These are phyloP conservation scores for Clonostachys rhizophaga DNA, from an alignment of 2,329 filamentous ascomycete species.

Conservation along the genomic window DNA sequence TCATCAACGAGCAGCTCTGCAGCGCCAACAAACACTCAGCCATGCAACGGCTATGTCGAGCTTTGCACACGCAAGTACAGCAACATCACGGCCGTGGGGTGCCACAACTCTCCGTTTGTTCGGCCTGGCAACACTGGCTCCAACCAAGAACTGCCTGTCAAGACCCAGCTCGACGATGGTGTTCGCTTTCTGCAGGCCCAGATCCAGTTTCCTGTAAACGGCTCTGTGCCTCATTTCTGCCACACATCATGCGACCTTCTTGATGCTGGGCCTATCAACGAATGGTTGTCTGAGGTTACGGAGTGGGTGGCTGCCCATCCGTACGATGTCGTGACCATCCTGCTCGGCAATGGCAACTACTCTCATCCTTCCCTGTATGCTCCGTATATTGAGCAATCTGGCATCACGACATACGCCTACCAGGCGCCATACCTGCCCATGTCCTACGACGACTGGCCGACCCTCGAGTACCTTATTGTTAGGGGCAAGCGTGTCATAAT, in stretches of 20 bases:
- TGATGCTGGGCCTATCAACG: slow-evolving; percentile 72
- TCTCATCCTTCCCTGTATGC: slow-evolving; percentile 60
- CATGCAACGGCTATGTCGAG: slow-evolving; percentile 76
- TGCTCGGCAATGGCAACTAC: slow-evolving; percentile 81
- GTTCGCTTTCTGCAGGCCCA: slow-evolving; percentile 60
- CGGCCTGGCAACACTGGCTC: slow-evolving; percentile 65
- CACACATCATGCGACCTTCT: slow-evolving; percentile 81
- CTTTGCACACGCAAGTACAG: slow-evolving; percentile 73
- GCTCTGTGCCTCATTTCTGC: slow-evolving; percentile 65
- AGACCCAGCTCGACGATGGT: slow-evolving; percentile 72
- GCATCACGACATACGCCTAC: slow-evolving; percentile 70
- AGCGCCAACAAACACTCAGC: slow-evolving; percentile 62
- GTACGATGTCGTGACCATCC: slow-evolving; percentile 82
- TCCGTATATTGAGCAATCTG: slow-evolving; percentile 64
- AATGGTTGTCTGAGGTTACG: slow-evolving; percentile 65
- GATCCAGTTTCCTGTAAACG: slow-evolving; percentile 52
- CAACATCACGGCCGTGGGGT: slow-evolving; percentile 74
- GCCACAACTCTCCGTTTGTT: slow-evolving; percentile 80
- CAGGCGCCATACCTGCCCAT: slow-evolving; percentile 67
- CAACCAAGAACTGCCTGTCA: slow-evolving; percentile 68
- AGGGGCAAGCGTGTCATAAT: slow-evolving; percentile 67
- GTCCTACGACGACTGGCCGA: slow-evolving; percentile 75
- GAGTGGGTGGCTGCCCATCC: slow-evolving; percentile 73
- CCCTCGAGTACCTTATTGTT: slow-evolving; percentile 71
- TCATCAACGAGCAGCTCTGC: slow-evolving; percentile 16